phyloP scores from a whole-genome alignment of 768 basidiomycete species.

The Termitomyces sp. region DNA sequence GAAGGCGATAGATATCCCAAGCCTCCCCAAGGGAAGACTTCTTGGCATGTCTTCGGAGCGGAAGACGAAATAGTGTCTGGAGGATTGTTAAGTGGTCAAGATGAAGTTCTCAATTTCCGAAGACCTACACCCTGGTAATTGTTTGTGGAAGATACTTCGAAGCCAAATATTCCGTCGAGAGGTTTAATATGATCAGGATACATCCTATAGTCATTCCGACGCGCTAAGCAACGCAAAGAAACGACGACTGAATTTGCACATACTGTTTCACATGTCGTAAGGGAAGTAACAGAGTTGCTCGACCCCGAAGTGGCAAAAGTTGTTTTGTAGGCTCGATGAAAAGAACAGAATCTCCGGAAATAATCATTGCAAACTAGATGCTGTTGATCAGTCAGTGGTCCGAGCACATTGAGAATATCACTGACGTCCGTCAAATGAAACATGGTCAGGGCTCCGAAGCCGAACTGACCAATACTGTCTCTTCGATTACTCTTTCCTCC shows the following conservation, averaged over 20 bases:
- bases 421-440: conserved; percentile 48
- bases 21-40: conserved; percentile 14
- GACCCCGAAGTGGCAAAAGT: conserved; percentile 30
- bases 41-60: conserved; percentile 25
- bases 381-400: not conserved
- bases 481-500: conserved; percentile 35
- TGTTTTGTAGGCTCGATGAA: conserved; percentile 43
- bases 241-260: not conserved
- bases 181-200: conserved; percentile 36
- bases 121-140: conserved; percentile 36
- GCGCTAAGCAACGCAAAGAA: not conserved
- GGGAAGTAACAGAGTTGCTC: conserved; percentile 23
- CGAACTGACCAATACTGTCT: conserved; percentile 46
- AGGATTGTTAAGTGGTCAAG: not conserved
- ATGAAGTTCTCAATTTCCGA: not conserved
- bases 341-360: conserved; percentile 25
- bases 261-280: conserved; percentile 31
- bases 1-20: conserved; percentile 19
- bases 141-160: conserved; percentile 18
- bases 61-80: conserved; percentile 44
- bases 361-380: conserved; percentile 25
- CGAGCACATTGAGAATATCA: not conserved
- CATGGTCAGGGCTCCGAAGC: conserved; percentile 46
- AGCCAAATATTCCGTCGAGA: conserved; percentile 36
- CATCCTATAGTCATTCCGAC: conserved; percentile 20